Evolutionary conservation across 1,284 basidiomycete species (phyloP).

Genomic region (Veloboletus limbatus): DNA sequence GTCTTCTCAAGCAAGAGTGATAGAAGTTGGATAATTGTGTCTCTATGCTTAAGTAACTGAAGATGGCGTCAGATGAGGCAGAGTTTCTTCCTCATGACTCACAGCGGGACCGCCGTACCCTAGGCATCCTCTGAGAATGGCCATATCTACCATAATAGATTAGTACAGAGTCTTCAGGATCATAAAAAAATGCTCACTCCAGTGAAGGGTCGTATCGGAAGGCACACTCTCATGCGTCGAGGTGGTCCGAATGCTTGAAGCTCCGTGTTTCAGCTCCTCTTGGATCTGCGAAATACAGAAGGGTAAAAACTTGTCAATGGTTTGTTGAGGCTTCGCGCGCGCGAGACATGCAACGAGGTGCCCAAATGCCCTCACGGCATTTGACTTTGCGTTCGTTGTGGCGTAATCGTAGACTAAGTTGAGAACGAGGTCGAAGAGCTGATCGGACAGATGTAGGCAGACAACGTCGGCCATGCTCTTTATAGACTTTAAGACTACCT

Average conservation of each 20-base stretch:
- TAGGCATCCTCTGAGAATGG: constrained; percentile 76
- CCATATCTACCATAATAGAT: constrained; percentile 52
- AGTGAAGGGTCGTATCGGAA: constrained; percentile 91
- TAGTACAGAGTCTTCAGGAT: not conserved
- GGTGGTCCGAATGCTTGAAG: constrained; percentile 89
- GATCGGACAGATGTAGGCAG: constrained; percentile 85
- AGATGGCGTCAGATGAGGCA: constrained; percentile 6
- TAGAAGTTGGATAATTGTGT: constrained; percentile 69
- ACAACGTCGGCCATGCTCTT: constrained; percentile 84
- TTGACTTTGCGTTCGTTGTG: constrained; percentile 83
- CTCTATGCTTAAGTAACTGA: constrained; percentile 71
- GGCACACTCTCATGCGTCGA: constrained; percentile 79
- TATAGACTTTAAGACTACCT: constrained; percentile 78
- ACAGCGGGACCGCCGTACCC: constrained; percentile 69
- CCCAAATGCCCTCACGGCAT: constrained; percentile 87
- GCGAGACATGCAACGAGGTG: constrained; percentile 88
- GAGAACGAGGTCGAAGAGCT: constrained; percentile 83
- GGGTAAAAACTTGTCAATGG: constrained; percentile 78
- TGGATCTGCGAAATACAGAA: constrained; percentile 81
- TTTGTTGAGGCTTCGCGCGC: constrained; percentile 74
- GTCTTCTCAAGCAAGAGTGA: constrained; percentile 73
- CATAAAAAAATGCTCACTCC: constrained; percentile 61
- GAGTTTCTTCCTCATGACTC: constrained; percentile 24
- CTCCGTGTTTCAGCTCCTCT: constrained; percentile 86
- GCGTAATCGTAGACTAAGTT: constrained; percentile 86